These are phyloP conservation scores for Sporothrix phasma DNA, from an alignment of 2,329 filamentous ascomycete genomes.

Conservation along the genomic window DNA sequence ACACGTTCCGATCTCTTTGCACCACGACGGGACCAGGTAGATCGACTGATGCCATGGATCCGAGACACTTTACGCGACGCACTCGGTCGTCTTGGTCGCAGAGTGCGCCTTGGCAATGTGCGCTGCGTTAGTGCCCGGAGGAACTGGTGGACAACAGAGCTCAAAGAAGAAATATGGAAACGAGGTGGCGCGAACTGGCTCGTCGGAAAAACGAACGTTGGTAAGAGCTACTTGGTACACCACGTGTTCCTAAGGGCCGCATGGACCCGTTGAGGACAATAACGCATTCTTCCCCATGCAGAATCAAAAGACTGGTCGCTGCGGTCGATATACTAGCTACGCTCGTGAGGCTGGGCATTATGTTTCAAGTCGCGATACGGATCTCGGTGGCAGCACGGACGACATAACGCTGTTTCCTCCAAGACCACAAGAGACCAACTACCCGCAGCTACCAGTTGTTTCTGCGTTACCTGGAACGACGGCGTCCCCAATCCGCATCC, in stretches of 20 bases:
- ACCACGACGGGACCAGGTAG: conserved; percentile 73
- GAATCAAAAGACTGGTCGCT: not conserved
- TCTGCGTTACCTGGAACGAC: conserved; percentile 87
- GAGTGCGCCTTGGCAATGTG: conserved; percentile 79
- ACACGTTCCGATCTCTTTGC: conserved; percentile 80
- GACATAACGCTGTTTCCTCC: conserved; percentile 61
- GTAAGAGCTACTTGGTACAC: conserved; percentile 87
- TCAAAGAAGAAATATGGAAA: conserved; percentile 78
- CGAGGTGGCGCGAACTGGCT: conserved; percentile 87
- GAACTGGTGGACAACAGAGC: conserved; percentile 79
- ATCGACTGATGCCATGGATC: conserved; percentile 77
- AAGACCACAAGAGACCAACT: conserved; percentile 59
- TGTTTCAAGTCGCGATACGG: conserved; percentile 23
- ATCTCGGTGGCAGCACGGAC: conserved; percentile 25
- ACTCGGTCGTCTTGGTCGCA: conserved; percentile 55
- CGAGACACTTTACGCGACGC: conserved; percentile 66
- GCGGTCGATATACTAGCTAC: not conserved
- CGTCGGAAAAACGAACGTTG: conserved; percentile 96
- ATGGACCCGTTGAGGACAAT: conserved; percentile 27
- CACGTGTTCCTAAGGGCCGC: conserved; percentile 68
- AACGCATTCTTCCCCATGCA: not conserved
- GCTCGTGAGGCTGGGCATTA: conserved; percentile 19
- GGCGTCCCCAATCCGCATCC: conserved; percentile 85
- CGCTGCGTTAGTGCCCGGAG: conserved; percentile 76
- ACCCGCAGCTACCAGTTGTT: conserved; percentile 75